Conservation (phyloP, 2,329 filamentous ascomycete genomes). For the Colletotrichum sp. region DNA sequence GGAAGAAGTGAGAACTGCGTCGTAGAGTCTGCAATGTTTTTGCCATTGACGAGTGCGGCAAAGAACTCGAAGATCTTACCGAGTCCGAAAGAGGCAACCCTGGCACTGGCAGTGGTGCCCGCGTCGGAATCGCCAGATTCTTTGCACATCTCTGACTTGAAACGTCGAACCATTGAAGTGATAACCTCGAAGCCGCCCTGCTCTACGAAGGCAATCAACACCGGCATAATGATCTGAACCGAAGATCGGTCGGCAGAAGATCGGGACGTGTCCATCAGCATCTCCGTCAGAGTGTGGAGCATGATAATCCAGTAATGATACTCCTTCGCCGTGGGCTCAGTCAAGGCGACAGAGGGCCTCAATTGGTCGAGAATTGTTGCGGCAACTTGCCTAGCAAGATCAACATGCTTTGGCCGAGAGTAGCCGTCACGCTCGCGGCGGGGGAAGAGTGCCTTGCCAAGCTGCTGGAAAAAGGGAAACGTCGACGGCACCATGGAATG, state of each 20-base stretch:
- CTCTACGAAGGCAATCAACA: slow-evolving; percentile 87
- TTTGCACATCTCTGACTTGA: slow-evolving; percentile 61
- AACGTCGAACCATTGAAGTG: slow-evolving; percentile 73
- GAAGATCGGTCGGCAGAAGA: slow-evolving; percentile 54
- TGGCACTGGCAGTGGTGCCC: slow-evolving; percentile 13
- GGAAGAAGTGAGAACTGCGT: slow-evolving; percentile 54
- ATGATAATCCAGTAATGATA: slow-evolving; percentile 85
- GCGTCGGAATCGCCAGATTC: slow-evolving; percentile 26
- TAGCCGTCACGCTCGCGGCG: slow-evolving; percentile 74
- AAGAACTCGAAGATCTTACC: slow-evolving; percentile 89
- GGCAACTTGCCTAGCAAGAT: slow-evolving; percentile 71
- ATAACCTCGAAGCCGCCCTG: slow-evolving; percentile 77
- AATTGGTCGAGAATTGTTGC: slow-evolving; percentile 74
- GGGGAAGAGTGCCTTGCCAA: slow-evolving; percentile 82
- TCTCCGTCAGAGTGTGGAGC: slow-evolving; percentile 77
- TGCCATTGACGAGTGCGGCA: slow-evolving; percentile 75
- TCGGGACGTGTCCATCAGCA: slow-evolving; percentile 70
- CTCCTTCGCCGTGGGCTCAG: slow-evolving; percentile 62
- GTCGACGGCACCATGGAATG: slow-evolving; percentile 80
- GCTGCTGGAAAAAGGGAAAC: slow-evolving; percentile 83
- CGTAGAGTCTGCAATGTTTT: slow-evolving; percentile 79
- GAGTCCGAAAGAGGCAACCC: slow-evolving; percentile 54
- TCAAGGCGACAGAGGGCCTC: slow-evolving; percentile 46
- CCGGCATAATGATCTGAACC: slow-evolving; percentile 70
- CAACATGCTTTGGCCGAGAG: slow-evolving; percentile 56